A percentile compares a stretch with the other conserved stretches of the same genome.
These are phyloP conservation scores for Termitomyces sp. DNA, from an alignment of 768 basidiomycete genomes.

Conservation along the genomic window DNA sequence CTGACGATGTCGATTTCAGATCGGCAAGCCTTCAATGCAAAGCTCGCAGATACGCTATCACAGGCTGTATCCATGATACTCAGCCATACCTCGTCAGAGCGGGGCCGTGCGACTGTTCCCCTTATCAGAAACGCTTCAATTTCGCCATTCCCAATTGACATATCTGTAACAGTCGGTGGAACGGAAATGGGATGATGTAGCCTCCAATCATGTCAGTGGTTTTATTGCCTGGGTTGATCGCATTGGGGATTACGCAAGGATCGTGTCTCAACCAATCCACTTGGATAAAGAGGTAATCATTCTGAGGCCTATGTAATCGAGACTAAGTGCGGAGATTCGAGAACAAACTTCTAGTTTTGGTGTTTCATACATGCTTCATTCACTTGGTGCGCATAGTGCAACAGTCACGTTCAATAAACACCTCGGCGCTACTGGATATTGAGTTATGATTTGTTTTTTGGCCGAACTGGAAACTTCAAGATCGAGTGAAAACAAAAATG, in stretches of 20 bases:
- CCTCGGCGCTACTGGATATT: no score
- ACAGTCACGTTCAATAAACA: no score
- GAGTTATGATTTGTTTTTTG: no score
- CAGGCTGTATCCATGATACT: slow-evolving; percentile 71
- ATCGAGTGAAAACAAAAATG: no score
- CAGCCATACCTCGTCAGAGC: slow-evolving; percentile 74
- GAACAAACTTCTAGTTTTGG: no score
- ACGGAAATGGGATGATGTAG: slow-evolving; percentile 42
- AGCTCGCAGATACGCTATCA: slow-evolving; percentile 58
- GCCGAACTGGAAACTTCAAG: no score
- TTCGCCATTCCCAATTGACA: slow-evolving; percentile 77
- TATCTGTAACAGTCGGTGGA: slow-evolving; percentile 66
- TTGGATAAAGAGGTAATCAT: no score
- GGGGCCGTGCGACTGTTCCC: slow-evolving; percentile 71
- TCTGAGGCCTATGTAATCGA: no score
- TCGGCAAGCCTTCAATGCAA: slow-evolving; percentile 50
- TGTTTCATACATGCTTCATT: no score
- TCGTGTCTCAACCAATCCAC: no score
- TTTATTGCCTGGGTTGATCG: neutral
- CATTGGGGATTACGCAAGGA: neutral
- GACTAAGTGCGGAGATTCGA: no score
- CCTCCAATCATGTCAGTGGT: neutral
- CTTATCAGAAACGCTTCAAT: slow-evolving; percentile 76
- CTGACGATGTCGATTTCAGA: slow-evolving; percentile 21
- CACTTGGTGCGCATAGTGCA: no score